A percentile compares a stretch with the other conserved stretches of the same genome.
Evolutionary conservation across 225 moss, liverwort and hornwort species (phyloP).

Genomic region (Polytrichum formosum): DNA sequence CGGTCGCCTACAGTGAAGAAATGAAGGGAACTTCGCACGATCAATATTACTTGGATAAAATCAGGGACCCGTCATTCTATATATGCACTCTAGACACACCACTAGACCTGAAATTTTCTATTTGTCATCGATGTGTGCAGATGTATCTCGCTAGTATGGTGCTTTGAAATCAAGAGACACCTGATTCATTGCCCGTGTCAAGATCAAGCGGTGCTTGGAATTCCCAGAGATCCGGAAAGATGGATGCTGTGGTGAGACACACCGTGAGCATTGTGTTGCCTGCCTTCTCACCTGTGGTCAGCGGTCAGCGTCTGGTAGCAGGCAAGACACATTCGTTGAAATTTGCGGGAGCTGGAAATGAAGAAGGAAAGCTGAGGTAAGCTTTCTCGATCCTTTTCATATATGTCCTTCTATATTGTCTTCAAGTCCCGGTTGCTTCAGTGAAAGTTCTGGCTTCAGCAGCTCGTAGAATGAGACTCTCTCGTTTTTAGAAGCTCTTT

Average conservation of each 20-base stretch:
- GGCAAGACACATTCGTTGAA: slow-evolving; percentile 12
- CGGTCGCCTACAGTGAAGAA: too few species aligned
- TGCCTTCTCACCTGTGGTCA: slow-evolving; percentile 26
- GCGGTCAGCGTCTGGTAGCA: slow-evolving; percentile 18
- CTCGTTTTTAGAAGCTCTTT: background rate
- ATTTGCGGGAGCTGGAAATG: slow-evolving; percentile 17
- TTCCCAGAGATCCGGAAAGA: slow-evolving; percentile 3
- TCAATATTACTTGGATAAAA: background rate
- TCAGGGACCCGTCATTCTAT: background rate
- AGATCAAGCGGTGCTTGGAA: slow-evolving; percentile 3
- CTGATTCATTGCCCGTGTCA: background rate
- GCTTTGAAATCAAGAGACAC: slow-evolving; percentile 13
- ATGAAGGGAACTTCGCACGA: background rate
- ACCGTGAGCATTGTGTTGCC: slow-evolving; percentile 29
- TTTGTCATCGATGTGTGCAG: background rate
- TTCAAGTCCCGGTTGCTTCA: background rate
- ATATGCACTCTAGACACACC: background rate
- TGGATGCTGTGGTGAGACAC: slow-evolving; percentile 32
- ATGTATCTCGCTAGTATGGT: slow-evolving; percentile 4
- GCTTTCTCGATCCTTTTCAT: slow-evolving; percentile 8
- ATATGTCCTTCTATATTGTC: background rate
- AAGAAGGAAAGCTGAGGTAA: slow-evolving; percentile 30
- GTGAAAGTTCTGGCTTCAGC: background rate
- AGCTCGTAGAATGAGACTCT: background rate
- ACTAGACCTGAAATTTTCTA: background rate